Conservation (phyloP, 768 basidiomycete genomes). For the Lentinula raphanica region DNA sequence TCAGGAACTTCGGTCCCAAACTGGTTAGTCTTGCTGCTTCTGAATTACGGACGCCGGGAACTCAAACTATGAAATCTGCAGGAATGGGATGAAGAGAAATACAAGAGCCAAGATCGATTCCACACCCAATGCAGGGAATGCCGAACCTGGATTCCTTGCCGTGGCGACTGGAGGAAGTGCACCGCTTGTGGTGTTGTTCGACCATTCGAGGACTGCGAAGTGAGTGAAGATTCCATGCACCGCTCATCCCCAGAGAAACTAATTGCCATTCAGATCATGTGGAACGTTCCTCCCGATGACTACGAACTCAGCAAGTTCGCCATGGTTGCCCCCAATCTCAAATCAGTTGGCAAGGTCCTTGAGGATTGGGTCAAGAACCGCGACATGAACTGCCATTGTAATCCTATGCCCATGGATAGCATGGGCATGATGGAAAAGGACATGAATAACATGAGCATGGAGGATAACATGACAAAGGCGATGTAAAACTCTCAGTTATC, state of each 20-base stretch:
- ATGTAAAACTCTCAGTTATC: background rate
- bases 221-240: background rate
- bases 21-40: background rate
- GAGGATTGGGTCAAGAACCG: constrained; percentile 11
- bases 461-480: background rate
- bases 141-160: constrained; percentile 10
- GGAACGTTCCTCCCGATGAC: constrained; percentile 10
- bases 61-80: background rate
- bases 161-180: constrained; percentile 13
- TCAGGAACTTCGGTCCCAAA: constrained; percentile 10
- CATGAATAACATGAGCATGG: background rate
- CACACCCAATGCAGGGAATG: constrained; percentile 11
- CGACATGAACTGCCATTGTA: constrained; percentile 10
- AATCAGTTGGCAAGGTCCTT: constrained; percentile 10
- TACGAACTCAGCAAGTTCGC: constrained; percentile 13
- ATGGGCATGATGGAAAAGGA: constrained; percentile 5
- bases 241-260: background rate
- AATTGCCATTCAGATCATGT: constrained; percentile 4
- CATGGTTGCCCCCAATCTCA: constrained; percentile 9
- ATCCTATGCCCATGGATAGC: background rate
- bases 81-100: constrained; percentile 13
- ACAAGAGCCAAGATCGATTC: constrained; percentile 9
- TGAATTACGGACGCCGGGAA: no score
- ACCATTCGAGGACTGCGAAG: constrained; percentile 12
- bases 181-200: constrained; percentile 11